Conservation (phyloP, 441 rosid genomes). For the Biscutella laevigata region DNA sequence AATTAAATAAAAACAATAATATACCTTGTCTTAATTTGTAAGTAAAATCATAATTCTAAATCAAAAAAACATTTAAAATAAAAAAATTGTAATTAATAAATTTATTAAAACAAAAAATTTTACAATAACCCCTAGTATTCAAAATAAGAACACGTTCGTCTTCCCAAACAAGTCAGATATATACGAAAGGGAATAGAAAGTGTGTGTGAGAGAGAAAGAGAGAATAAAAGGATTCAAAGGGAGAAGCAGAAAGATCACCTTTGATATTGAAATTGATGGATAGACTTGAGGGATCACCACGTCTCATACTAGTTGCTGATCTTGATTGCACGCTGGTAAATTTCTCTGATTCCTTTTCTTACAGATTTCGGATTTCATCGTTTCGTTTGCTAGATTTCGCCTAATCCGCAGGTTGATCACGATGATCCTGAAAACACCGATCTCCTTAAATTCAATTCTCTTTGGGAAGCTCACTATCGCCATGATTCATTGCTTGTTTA, state of each 20-base stretch:
- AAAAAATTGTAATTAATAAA: too few species aligned
- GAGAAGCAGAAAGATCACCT: neutral
- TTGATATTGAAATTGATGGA: constrained; percentile 34
- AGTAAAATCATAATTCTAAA: too few species aligned
- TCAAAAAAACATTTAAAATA: too few species aligned
- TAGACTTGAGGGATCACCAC: constrained; percentile 36
- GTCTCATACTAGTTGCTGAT: constrained; percentile 52
- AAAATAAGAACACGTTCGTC: too few species aligned
- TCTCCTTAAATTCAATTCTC: constrained; percentile 65
- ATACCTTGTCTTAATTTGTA: too few species aligned
- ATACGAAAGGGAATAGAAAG: too few species aligned
- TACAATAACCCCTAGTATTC: too few species aligned
- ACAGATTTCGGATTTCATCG: neutral
- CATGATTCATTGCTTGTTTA: constrained; percentile 69
- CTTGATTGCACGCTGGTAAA: constrained; percentile 60
- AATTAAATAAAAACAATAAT: too few species aligned
- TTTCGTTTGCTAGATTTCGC: neutral
- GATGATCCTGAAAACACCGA: constrained; percentile 46
- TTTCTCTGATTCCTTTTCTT: neutral
- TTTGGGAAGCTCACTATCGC: constrained; percentile 77
- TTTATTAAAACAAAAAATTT: too few species aligned
- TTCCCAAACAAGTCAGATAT: too few species aligned
- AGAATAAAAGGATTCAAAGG: too few species aligned
- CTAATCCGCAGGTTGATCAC: constrained; percentile 45
- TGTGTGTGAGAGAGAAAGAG: too few species aligned